Percentiles rank a stretch among this genome's conserved stretches.
phyloP scores from a whole-genome alignment of 2,329 filamentous ascomycete genomes.

The Penicillium brasilianum region DNA sequence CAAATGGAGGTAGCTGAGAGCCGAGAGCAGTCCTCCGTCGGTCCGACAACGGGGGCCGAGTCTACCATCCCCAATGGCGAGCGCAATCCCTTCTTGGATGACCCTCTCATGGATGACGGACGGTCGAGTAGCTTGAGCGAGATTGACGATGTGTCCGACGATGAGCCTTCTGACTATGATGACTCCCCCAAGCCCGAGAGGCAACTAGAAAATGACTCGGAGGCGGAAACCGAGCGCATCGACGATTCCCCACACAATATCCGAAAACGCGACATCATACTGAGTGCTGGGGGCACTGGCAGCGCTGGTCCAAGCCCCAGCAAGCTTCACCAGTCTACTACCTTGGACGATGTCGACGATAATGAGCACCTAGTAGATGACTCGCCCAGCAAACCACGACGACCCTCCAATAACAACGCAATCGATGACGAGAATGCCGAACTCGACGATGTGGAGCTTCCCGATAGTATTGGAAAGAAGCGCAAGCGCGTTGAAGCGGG shows the following conservation, averaged over 20 bases:
- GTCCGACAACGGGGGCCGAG: conserved; percentile 40
- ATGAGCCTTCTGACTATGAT: conserved; percentile 63
- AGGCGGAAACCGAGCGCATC: conserved; percentile 92
- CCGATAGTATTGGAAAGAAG: conserved; percentile 45
- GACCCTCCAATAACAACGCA: conserved; percentile 40
- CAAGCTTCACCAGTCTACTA: conserved; percentile 70
- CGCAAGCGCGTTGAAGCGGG: conserved; percentile 46
- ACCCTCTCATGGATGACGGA: conserved; percentile 64
- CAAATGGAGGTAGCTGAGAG: conserved; percentile 50
- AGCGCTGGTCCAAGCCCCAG: conserved; percentile 72
- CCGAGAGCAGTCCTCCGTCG: conserved; percentile 42
- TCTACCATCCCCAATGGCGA: conserved; percentile 44
- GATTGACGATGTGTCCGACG: conserved; percentile 78
- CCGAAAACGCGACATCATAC: conserved; percentile 65
- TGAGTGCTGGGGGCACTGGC: conserved; percentile 64
- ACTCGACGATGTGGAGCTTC: conserved; percentile 36
- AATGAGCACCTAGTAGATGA: conserved; percentile 52
- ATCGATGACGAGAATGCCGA: conserved; percentile 32
- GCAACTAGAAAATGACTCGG: conserved; percentile 71
- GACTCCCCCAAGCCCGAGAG: conserved; percentile 54
- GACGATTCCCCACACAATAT: conserved; percentile 81
- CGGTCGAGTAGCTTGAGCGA: conserved; percentile 92
- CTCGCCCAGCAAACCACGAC: conserved; percentile 47
- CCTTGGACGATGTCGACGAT: conserved; percentile 54
- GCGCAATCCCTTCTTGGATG: conserved; percentile 44